Evolutionary conservation across 1,284 basidiomycete genomes (phyloP).

Genomic region (Uromyces viciae-fabae): DNA sequence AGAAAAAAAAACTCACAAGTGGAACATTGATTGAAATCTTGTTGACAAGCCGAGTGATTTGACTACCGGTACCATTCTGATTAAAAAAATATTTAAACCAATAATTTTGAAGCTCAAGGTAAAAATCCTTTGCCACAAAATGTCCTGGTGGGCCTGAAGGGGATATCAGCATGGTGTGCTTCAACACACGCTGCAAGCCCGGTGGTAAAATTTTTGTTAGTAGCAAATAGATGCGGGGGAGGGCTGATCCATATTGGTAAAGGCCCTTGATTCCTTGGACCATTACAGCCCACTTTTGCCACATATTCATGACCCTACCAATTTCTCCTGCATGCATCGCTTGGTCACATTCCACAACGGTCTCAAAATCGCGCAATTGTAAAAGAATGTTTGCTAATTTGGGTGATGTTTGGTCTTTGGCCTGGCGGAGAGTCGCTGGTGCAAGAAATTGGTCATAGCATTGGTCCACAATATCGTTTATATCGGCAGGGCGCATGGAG

Average conservation of each 20-base stretch:
- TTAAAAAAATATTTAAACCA: slow-evolving; percentile 15
- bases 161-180: slow-evolving; percentile 5
- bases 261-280: not conserved
- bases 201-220: not conserved
- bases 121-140: slow-evolving; percentile 14
- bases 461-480: not conserved
- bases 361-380: slow-evolving; percentile 2
- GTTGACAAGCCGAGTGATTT: not conserved
- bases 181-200: not conserved
- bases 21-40: not conserved
- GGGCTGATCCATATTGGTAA: not conserved
- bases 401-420: not conserved
- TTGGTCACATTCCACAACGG: not conserved
- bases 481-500: not conserved
- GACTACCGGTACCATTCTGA: not conserved
- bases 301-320: not conserved
- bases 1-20: not conserved
- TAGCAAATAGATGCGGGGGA: not conserved
- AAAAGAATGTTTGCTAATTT: not conserved
- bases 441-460: not conserved
- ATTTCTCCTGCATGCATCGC: not conserved
- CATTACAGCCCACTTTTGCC: slow-evolving; percentile 6
- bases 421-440: not conserved
- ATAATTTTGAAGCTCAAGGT: not conserved
- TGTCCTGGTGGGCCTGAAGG: not conserved